Conservation (phyloP, 768 basidiomycete genomes). For the Phanerochaete carnosa region DNA sequence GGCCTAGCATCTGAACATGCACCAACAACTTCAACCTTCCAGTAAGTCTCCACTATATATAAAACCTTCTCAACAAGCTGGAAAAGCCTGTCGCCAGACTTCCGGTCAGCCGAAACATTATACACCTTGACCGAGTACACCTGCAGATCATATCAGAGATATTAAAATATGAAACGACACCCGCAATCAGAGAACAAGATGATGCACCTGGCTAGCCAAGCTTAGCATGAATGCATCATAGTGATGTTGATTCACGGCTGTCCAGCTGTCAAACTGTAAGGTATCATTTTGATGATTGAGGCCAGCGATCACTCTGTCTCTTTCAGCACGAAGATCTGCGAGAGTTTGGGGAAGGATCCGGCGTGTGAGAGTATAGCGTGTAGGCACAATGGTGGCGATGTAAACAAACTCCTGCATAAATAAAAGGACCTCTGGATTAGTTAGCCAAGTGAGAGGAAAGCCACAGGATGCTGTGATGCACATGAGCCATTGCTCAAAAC, state of each 20-base stretch:
- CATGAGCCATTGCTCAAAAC: no score
- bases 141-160: neutral
- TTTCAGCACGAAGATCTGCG: neutral
- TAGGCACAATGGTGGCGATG: neutral
- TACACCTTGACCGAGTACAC: neutral
- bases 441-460: no score
- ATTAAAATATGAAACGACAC: neutral
- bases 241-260: neutral
- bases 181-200: neutral
- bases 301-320: neutral
- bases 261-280: neutral
- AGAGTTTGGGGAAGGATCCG: neutral
- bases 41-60: neutral
- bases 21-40: neutral
- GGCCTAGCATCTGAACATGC: neutral
- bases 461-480: no score
- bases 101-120: neutral
- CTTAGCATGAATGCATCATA: neutral
- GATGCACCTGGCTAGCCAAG: neutral
- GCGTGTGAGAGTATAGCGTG: neutral
- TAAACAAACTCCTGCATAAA: neutral
- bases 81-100: neutral
- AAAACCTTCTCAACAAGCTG: neutral
- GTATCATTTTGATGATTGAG: neutral
- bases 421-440: neutral